These are phyloP conservation scores for Rhodosporidiobolus odoratus DNA, from an alignment of 768 basidiomycete species.

Conservation along the genomic window DNA sequence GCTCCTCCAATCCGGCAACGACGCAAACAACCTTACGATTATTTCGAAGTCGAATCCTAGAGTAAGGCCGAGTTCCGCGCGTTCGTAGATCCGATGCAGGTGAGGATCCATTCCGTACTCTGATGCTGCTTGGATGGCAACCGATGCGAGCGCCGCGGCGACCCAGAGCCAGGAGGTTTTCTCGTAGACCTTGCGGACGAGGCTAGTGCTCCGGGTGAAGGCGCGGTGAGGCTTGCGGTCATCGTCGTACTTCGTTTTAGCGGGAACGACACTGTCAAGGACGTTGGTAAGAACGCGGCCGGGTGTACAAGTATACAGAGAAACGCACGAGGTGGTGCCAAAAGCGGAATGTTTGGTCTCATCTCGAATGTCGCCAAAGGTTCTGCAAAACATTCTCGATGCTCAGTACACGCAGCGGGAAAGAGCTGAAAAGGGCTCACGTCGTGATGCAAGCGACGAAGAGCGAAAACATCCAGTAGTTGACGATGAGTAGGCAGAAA, in stretches of 20 bases:
- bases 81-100: constrained; percentile 43
- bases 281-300: neutral
- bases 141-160: constrained; percentile 63
- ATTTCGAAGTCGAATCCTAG: constrained; percentile 86
- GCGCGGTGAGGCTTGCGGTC: neutral
- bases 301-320: neutral
- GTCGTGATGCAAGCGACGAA: constrained; percentile 2
- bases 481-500: constrained; percentile 72
- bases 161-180: constrained; percentile 65
- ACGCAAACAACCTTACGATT: constrained; percentile 61
- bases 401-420: constrained; percentile 92
- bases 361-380: constrained; percentile 77
- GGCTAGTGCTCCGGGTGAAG: constrained; percentile 1
- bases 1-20: constrained; percentile 68
- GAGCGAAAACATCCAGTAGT: constrained; percentile 55
- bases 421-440: neutral
- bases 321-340: constrained; percentile 58
- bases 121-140: constrained; percentile 66
- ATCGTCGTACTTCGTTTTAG: constrained; percentile 11
- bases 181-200: constrained; percentile 17
- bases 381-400: constrained; percentile 50
- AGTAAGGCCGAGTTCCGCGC: constrained; percentile 64
- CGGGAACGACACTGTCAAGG: neutral
- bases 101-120: constrained; percentile 48
- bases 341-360: constrained; percentile 89